Base-by-base conservation (phyloP, 306 rosid genomes). In the Gynostemma pentaphyllum region DNA sequence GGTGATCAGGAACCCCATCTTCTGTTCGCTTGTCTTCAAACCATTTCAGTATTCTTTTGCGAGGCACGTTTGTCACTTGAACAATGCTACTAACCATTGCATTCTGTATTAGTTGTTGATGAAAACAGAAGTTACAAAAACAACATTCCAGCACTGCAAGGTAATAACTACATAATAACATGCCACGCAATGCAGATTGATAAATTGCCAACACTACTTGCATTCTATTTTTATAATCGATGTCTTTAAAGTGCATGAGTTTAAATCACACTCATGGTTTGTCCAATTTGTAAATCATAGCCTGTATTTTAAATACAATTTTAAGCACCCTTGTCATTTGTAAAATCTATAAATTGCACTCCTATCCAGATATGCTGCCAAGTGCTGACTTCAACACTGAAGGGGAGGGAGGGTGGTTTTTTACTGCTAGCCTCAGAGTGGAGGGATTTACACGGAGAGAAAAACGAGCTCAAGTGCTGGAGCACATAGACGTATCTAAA, bases 21-120 rank as follows among this genome's bases (percentile, higher is more conserved):
- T 82, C 94, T 2, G 83, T 51, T 27, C 96, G 96, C 73, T 73
- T 84, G 71, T 88, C 96, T 77, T 92, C 98, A 59, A 92, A 92
- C 98, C 98, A 92, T 72, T 88, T 83, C 27, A 92, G 83, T 48
- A 92, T 79, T 74, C 75, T 88, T 67, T 56, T 82, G 21, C 88
- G 88, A 36, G 98, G 98, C 59, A 92, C 78, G 71, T 84, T 92
- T 42, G 96, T 84, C 50, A 88, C 94, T 32, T 92, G 94, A 64
- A 92, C 96, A 1, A 92, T 76, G 61, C 89, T 88, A 57, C 84
- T 82, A 57, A 92, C 74, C 85, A 88, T 82, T 21, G 98, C 42
- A 70, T 92, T 84, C 98, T 92, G 90, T 76, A 72, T 50, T 26
- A 69, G 61, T 46, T 68, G 70, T 75, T 49, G 49, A 72, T 11